phyloP scores from a whole-genome alignment of 345 rosid species.

The Durio zibethinus region DNA sequence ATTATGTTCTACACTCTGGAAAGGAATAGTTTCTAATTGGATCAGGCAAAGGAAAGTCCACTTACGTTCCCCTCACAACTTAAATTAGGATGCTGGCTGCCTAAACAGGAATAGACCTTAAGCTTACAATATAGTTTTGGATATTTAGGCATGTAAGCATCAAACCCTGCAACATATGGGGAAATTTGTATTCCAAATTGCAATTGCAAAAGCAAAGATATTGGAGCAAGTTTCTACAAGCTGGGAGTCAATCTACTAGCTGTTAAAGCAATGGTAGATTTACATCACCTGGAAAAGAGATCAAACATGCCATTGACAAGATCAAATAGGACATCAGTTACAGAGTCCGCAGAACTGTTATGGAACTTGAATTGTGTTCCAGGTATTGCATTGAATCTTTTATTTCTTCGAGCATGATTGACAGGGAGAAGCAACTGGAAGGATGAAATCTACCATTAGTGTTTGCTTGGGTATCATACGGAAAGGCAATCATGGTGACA shows the following conservation, averaged over 20 bases:
- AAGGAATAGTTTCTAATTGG: slow-evolving; percentile 1
- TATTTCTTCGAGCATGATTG: neutral
- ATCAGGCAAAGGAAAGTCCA: neutral
- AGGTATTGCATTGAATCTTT: neutral
- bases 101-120: neutral
- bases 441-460: neutral
- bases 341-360: neutral
- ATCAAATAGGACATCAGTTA: neutral
- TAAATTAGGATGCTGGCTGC: neutral
- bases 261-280: neutral
- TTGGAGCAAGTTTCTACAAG: neutral
- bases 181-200: neutral
- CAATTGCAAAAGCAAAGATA: neutral
- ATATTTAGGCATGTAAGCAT: neutral
- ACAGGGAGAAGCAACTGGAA: neutral
- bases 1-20: neutral
- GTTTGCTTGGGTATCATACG: neutral
- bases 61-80: neutral
- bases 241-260: neutral
- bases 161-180: neutral
- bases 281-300: neutral
- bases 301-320: neutral
- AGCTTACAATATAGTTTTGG: neutral
- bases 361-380: neutral
- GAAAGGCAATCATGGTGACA: neutral